phyloP scores from a whole-genome alignment of 345 rosid species.

The Brassica juncea region DNA sequence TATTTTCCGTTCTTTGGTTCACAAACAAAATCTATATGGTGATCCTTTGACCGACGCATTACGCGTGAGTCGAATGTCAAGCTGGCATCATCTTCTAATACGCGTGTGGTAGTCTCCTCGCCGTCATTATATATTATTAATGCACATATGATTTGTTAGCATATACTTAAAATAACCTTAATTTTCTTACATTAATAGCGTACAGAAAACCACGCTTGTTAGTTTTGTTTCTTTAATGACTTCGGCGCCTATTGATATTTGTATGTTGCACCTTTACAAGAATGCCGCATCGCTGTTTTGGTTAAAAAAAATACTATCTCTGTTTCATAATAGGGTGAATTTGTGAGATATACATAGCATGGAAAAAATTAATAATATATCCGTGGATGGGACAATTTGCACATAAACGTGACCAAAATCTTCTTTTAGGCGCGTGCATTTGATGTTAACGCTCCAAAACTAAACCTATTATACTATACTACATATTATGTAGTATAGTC shows the following conservation, averaged over 20 bases:
- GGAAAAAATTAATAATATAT: no score
- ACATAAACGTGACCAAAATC: no score
- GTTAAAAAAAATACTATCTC: no score
- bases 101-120: not conserved
- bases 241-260: not conserved
- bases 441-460: no score
- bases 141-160: not conserved
- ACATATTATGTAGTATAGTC: no score
- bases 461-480: no score
- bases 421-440: no score
- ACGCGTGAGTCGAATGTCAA: constrained; percentile 11
- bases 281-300: not conserved
- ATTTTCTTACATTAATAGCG: not conserved
- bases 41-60: constrained; percentile 21
- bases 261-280: not conserved
- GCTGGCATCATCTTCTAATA: not conserved
- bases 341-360: no score
- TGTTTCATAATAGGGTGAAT: no score
- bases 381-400: no score
- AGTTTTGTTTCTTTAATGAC: not conserved
- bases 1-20: not conserved
- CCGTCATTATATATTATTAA: no score
- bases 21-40: not conserved
- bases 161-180: not conserved
- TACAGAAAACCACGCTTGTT: not conserved